Base-by-base conservation (phyloP, 306 rosid genomes). In the Fragaria ananassa region DNA sequence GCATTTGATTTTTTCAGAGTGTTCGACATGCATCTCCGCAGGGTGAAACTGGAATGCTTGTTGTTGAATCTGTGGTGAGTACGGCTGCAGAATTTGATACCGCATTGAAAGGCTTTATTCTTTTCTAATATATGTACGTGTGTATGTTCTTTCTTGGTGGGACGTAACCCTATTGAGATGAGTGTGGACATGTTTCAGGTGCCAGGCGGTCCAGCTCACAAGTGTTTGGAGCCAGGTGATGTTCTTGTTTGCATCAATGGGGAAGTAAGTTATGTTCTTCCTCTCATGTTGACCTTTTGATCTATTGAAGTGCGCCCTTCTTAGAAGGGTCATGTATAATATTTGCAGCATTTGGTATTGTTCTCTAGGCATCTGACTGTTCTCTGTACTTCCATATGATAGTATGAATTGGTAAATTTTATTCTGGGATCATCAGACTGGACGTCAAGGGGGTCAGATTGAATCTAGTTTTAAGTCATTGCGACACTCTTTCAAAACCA, bases 31-130 rank as follows among this genome's bases (percentile, higher is more conserved):
- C 93, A 66, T 92, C 98, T 86, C 91, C 91, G 25, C 75, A 54
- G 27, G 76, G 86, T 75, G 98, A 95, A 86, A 95, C 97, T 81
- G 98, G 98, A 81, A 95, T 95, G 97, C 98, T 90, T 76, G 96
- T 95, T 75, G 97, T 95, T 75, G 98, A 95, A 70, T 90, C 96
- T 54, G 96, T 86, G 89, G 98, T 95, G 74, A 86, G 93, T 75
- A 79, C 66, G 68, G 69, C 25, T 70, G 46, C 76, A 64, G 41
- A 72, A 3, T 69, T 37, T 37, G 69, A 13, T 60, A 45, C 68
- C 70, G 29, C 42, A 21, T 7, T 34, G 8, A 41, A 41, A 8
- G 44, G 18, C 19, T 31, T 62, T 29, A n/a, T 54, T 54, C 14
- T 50, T 50, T 14, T 50, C n/a, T 50, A 18, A 50, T 51, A 41